These are phyloP conservation scores for Blastobotrys aristatus DNA, from an alignment of 1,139 yeast genomes.

Conservation along the genomic window DNA sequence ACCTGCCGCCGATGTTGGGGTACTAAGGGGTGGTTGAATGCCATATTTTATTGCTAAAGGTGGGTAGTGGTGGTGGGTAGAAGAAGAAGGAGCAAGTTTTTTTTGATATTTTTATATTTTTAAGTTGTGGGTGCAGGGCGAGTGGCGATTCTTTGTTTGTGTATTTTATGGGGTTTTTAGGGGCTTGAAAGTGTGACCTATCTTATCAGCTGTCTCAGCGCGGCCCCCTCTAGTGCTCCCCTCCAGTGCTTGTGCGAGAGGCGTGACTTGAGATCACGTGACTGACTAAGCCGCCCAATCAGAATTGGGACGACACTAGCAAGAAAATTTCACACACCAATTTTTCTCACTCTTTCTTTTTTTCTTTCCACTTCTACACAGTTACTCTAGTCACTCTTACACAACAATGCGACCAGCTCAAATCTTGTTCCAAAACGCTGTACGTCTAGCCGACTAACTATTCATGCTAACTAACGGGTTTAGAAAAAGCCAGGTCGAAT, in stretches of 20 bases:
- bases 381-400: no score
- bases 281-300: not conserved
- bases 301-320: not conserved
- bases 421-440: constrained; percentile 27
- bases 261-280: not conserved
- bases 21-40: constrained; percentile 16
- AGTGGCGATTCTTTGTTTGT: constrained; percentile 2
- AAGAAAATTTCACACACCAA: not conserved
- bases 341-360: not conserved
- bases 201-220: no score
- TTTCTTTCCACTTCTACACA: not conserved
- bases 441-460: constrained; percentile 16
- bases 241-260: no score
- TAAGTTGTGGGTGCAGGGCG: not conserved
- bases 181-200: no score
- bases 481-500: constrained; percentile 11
- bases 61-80: no score
- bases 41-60: constrained; percentile 10
- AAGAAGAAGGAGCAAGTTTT: no score
- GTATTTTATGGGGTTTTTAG: no score
- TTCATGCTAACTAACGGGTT: no score
- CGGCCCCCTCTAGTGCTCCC: no score
- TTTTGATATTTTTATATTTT: not conserved
- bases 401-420: constrained; percentile 26
- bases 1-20: not conserved